Percentiles rank a stretch among this genome's conserved stretches.
Evolutionary conservation across 352 stramenopile genomes (phyloP).

Genomic region (Globisporangium lucens): DNA sequence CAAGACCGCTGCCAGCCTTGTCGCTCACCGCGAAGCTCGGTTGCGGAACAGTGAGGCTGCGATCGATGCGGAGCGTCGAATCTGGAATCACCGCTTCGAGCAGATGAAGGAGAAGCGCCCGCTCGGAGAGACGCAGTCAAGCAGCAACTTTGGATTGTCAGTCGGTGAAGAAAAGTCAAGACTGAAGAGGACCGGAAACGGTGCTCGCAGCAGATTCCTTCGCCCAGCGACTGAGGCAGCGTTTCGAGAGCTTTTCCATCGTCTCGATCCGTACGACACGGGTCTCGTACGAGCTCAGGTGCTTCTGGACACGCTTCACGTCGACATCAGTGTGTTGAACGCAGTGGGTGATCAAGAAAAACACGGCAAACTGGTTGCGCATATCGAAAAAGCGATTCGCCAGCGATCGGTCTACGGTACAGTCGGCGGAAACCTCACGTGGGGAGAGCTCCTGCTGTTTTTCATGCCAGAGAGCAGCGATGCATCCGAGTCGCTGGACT

Average conservation of each 20-base stretch:
- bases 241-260: conserved; percentile 59
- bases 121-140: neutral
- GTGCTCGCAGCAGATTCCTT: conserved; percentile 29
- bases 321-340: conserved; percentile 29
- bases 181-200: neutral
- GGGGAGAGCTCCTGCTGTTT: conserved; percentile 69
- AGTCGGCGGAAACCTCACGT: conserved; percentile 46
- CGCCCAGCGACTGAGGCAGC: conserved; percentile 50
- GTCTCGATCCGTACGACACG: conserved; percentile 59
- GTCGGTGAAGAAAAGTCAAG: conserved; percentile 4
- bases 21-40: conserved; percentile 48
- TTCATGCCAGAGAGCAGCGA: conserved; percentile 45
- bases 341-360: conserved; percentile 36
- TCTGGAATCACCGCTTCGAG: conserved; percentile 31
- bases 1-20: conserved; percentile 32
- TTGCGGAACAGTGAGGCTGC: conserved; percentile 70
- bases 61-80: conserved; percentile 38
- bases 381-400: conserved; percentile 37
- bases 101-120: conserved; percentile 19
- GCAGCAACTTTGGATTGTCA: neutral
- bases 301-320: conserved; percentile 37
- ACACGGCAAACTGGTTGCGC: conserved; percentile 27
- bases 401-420: conserved; percentile 22
- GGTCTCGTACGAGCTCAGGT: conserved; percentile 36
- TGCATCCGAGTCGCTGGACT: neutral